Base-by-base conservation (phyloP, 768 basidiomycete genomes). In the Trametes punicea region DNA sequence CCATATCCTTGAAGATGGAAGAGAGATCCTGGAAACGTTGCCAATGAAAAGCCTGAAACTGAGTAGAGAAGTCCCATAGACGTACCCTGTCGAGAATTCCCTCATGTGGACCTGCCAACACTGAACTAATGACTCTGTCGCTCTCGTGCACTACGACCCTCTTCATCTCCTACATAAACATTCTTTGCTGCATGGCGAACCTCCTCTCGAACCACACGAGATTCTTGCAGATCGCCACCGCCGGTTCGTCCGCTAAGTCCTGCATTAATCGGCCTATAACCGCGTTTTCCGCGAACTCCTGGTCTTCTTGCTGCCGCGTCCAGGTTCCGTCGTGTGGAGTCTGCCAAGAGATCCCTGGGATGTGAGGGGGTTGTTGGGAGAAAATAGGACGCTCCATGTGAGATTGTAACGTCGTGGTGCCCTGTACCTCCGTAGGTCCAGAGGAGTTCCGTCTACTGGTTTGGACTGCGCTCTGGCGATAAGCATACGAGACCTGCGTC, bases 1-100 rank as follows among this genome's bases (percentile, higher is more conserved):
- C 80, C 79, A 80, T 81, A 23, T 78, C 76, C 63, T 76, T 77
- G 81, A 80, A 81, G 0, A 81, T 67, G 6, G 63, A 66, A 56
- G 70, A 72, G 18, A 81, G 62, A 55, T 80, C 77, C 80, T 81
- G 56, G 4, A 20, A 23, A 7, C 23, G 21, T 9, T 2, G 30
- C 26, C 3, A 42, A 15, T 42, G 33, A 47, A n/a, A 30, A 25
- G 39, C 46, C n/a, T 31, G 21, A n/a, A n/a, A n/a, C 16, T 27
- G 29, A 16, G 40, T 1, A 46, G 33, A 6, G 9, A 18, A 31
- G 36, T 23, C 31, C 13, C 31, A 13, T 8, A 31, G 60, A 71
- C 63, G 55, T 45, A 71, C 70, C 25, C 64, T 64, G 59, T 82
- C 75, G 1, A 62, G 58, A 16, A 81, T 76, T 26, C 70, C 65